Evolutionary conservation across 208 protist species (phyloP), one percentile per base, ranked within the genome.

Genomic region (Blastocrithidia nonstop): DNA sequence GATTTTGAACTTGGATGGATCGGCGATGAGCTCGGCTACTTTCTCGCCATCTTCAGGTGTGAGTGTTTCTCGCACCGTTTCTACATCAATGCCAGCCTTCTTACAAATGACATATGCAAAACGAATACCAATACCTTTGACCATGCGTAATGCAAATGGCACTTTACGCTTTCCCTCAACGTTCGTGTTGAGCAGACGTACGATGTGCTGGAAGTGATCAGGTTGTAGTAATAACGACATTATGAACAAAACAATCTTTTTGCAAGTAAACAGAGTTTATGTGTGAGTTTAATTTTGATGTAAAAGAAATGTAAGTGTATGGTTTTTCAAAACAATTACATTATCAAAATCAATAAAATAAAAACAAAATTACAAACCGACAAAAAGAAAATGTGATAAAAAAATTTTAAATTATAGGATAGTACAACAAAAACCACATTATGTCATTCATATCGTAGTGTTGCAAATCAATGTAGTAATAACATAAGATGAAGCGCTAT

Each of bases 161-260:
- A 99, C 74, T 90, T 99, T 99, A 62, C 83, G 72, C 58, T 86
- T 95, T 50, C 88, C 98, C 53, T 99, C 95, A 61, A 99, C 72
- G 84, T 99, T 99, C 51, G 98, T 99, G 87, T 99, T 99, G 57
- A 99, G 83, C 32, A 99, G 81, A 99, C 98, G 98, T 62, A 99
- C 82, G 58, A 99, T 98, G 81, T 99, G 95, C 77, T 98, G 93
- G 78, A 99, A 99, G 50, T 96, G 57, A 0, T 90, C 81, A n/a
- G 66, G 54, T 45, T 81, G 61, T 22, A 91, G 57, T 23, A 58
- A 58, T 3, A 75, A 39, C 6, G 57, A 63, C 57, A 66, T 67
- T 11, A 60, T 23, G 29, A 22, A 50, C 13, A 35, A 35, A 28
- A 57, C 52, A 48, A 36, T 51, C 20, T 33, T n/a, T 2, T n/a